Evolutionary conservation across 108 stramenopile species (phyloP).

Genomic region (Cylindrotheca fusiformis): DNA sequence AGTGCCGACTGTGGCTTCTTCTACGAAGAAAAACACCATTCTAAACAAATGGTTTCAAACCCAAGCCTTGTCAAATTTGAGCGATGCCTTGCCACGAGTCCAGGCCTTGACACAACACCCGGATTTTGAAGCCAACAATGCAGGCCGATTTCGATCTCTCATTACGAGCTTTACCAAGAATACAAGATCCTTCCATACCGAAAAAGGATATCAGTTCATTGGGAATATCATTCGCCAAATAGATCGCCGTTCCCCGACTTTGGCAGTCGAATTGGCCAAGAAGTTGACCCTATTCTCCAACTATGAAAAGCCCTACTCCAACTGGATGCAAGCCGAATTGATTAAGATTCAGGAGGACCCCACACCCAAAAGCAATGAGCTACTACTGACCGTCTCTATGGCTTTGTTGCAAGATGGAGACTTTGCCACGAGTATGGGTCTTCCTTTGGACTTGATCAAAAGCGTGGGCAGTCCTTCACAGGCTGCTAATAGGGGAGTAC

Average conservation of each 20-base stretch:
- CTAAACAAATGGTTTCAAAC: conserved; percentile 90
- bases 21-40: conserved; percentile 73
- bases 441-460: too few relatives aligned
- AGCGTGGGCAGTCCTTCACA: too few relatives aligned
- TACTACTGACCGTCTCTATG: conserved; percentile 73
- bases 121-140: conserved; percentile 88
- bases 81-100: conserved; percentile 60
- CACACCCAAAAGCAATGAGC: conserved; percentile 66
- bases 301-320: conserved; percentile 64
- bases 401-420: conserved; percentile 49
- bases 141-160: conserved; percentile 89
- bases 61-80: conserved; percentile 74
- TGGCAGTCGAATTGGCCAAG: conserved; percentile 74
- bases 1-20: conserved; percentile 24
- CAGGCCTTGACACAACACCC: conserved; percentile 67
- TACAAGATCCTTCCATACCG: conserved; percentile 79
- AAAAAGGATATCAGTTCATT: conserved; percentile 85
- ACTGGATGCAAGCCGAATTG: conserved; percentile 75
- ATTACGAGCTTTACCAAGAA: conserved; percentile 80
- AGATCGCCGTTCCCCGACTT: conserved; percentile 89
- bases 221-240: conserved; percentile 73
- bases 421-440: background rate
- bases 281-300: conserved; percentile 76
- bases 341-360: conserved; percentile 59
- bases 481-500: too few relatives aligned